Evolutionary conservation across 805 yeast species (phyloP).

Genomic region (Ogataea philodendri): DNA sequence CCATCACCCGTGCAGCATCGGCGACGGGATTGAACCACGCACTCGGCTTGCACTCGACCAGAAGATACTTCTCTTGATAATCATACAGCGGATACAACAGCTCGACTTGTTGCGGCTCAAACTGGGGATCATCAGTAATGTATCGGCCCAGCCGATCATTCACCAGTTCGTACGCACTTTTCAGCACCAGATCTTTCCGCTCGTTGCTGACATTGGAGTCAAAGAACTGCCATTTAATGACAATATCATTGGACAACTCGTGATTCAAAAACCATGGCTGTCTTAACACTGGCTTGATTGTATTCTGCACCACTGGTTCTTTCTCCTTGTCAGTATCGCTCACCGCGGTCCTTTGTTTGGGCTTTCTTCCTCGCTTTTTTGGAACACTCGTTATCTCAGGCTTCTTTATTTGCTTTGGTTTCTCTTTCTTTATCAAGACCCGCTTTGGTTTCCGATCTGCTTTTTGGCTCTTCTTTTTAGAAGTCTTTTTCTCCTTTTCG

Average conservation of each 20-base stretch:
- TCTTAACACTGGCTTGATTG: constrained; percentile 13
- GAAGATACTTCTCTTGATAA: constrained; percentile 47
- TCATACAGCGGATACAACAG: constrained; percentile 42
- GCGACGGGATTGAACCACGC: constrained; percentile 58
- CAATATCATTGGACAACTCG: constrained; percentile 17
- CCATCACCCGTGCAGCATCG: constrained; percentile 57
- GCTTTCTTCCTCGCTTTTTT: not conserved
- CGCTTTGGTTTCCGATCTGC: not conserved
- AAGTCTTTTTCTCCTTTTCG: not conserved
- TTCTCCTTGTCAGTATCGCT: no score
- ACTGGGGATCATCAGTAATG: constrained; percentile 29
- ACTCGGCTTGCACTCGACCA: constrained; percentile 51
- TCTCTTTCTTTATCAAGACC: not conserved
- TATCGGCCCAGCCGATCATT: constrained; percentile 24
- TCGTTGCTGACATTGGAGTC: constrained; percentile 22
- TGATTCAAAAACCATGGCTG: constrained; percentile 27
- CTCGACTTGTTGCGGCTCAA: constrained; percentile 26
- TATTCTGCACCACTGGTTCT: constrained; percentile 4
- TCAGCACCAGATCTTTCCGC: constrained; percentile 17
- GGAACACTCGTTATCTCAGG: no score
- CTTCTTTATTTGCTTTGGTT: no score
- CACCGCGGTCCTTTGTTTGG: no score
- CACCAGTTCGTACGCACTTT: constrained; percentile 23
- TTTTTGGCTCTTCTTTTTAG: not conserved
- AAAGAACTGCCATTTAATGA: constrained; percentile 19